Conservation (phyloP, 306 rosid species). For the Herpetospermum pedunculosum region DNA sequence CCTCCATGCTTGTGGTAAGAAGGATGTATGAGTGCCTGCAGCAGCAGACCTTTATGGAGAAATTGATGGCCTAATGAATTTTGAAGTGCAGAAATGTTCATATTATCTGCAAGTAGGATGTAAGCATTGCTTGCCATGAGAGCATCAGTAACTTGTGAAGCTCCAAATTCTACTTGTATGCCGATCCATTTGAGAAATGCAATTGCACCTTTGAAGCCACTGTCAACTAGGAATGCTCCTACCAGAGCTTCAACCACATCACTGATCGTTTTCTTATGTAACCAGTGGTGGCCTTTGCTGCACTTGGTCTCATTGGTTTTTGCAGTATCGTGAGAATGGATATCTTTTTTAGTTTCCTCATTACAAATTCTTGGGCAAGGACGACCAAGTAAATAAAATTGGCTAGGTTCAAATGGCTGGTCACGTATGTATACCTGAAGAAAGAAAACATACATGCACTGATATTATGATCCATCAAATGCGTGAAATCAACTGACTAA, state of each 20-base stretch:
- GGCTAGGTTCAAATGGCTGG: slow-evolving; percentile 55
- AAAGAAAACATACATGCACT: neutral
- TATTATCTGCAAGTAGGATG: slow-evolving; percentile 36
- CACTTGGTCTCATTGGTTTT: slow-evolving; percentile 31
- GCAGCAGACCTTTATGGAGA: slow-evolving; percentile 62
- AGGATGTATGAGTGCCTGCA: slow-evolving; percentile 90
- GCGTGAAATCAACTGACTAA: neutral
- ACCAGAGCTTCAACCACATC: slow-evolving; percentile 93
- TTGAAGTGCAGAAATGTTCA: slow-evolving; percentile 52
- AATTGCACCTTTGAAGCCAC: slow-evolving; percentile 86
- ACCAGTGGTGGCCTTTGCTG: slow-evolving; percentile 86
- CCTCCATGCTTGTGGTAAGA: slow-evolving; percentile 80
- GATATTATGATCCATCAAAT: neutral
- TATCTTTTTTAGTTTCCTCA: slow-evolving; percentile 34
- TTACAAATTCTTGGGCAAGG: slow-evolving; percentile 54
- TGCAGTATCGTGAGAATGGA: slow-evolving; percentile 29
- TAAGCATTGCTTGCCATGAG: slow-evolving; percentile 48
- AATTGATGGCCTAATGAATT: slow-evolving; percentile 46
- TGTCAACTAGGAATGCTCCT: slow-evolving; percentile 87
- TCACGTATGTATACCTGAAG: slow-evolving; percentile 78
- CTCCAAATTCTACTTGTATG: slow-evolving; percentile 53
- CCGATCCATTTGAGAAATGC: slow-evolving; percentile 84
- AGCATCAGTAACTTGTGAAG: slow-evolving; percentile 46
- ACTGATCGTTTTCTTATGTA: slow-evolving; percentile 58
- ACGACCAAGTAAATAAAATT: slow-evolving; percentile 73